Evolutionary conservation across 768 basidiomycete species (phyloP), one percentile per base, ranked within the genome.

Genomic region (Amanita rimosa): DNA sequence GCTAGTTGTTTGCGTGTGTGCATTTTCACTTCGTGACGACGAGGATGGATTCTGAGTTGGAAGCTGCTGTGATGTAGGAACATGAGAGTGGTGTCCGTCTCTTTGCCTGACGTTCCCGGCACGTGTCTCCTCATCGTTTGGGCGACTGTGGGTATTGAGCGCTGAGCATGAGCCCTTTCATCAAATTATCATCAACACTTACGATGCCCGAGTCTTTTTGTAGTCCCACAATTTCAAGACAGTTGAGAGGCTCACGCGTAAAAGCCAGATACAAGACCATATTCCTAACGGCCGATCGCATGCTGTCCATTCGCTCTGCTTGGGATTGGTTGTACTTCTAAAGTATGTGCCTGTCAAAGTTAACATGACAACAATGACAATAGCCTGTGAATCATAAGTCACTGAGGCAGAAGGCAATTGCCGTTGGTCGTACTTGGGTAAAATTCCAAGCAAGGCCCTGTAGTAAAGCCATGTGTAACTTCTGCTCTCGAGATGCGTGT

Each of bases 221-320:
- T 69, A 81, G 38, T 67, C 67, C 79, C 80, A 81, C 46, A 70
- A 66, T 1, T 72, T 63, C 52, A 80, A 56, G 40, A 59, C 52
- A n/a, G 64, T 62, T 7, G 72, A 71, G 34, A 78, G 57, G 13
- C 59, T 60, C 7, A 73, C 69, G 39, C 76, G 66, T 19, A 69
- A 62, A 29, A 77, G 55, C 76, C 80, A 82, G 3, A 82, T 60
- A 39, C 68, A 64, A 49, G 73, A 68, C 81, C 81, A 82, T 6
- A 64, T 65, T 2, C 80, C 79, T 13, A 82, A 58, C 4, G 79
- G 79, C 24, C 71, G 65, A 17, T 61, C 62, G 52, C 79, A 82
- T 0, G 74, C 76, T 24, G 62, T 52, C 63, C 79, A 78, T 58
- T 82, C 79, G 53, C 63, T 67, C 44, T 59, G 37, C 3, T 52